phyloP scores from a whole-genome alignment of 257 asterid species.

The Scutellaria minor region DNA sequence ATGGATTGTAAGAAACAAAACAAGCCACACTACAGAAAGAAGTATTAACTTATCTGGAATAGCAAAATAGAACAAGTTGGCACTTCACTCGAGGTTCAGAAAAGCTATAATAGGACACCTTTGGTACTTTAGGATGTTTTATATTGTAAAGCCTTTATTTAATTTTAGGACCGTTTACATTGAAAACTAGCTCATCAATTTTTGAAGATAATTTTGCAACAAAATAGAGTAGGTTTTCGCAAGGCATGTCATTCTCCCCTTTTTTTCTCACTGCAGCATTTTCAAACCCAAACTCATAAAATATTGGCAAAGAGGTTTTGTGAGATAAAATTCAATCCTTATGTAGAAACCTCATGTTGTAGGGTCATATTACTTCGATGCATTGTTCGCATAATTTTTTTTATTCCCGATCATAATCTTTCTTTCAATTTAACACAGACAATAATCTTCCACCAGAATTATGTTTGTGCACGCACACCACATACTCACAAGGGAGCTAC shows the following conservation, averaged over 20 bases:
- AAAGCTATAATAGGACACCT: slow-evolving; percentile 25
- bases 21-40: slow-evolving; percentile 7
- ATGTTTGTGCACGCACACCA: no score
- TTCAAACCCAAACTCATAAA: slow-evolving; percentile 19
- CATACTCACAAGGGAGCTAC: neutral
- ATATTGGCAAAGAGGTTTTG: neutral
- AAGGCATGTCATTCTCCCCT: neutral
- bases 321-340: slow-evolving; percentile 14
- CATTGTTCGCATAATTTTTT: neutral
- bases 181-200: neutral
- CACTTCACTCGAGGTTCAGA: slow-evolving; percentile 18
- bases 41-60: slow-evolving; percentile 12
- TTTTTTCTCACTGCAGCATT: neutral
- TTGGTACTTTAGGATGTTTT: slow-evolving; percentile 1
- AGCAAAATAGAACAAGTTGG: slow-evolving; percentile 19
- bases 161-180: slow-evolving; percentile 18
- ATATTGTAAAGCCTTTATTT: neutral
- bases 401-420: neutral
- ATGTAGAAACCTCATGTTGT: neutral
- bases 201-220: slow-evolving; percentile 15
- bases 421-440: no score
- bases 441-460: no score
- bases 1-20: slow-evolving; percentile 22
- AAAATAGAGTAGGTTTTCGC: slow-evolving; percentile 1
- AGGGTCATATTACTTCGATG: neutral